Evolutionary conservation across 495 filamentous ascomycete genomes (phyloP).

Genomic region (Annulohypoxylon maeteangense): DNA sequence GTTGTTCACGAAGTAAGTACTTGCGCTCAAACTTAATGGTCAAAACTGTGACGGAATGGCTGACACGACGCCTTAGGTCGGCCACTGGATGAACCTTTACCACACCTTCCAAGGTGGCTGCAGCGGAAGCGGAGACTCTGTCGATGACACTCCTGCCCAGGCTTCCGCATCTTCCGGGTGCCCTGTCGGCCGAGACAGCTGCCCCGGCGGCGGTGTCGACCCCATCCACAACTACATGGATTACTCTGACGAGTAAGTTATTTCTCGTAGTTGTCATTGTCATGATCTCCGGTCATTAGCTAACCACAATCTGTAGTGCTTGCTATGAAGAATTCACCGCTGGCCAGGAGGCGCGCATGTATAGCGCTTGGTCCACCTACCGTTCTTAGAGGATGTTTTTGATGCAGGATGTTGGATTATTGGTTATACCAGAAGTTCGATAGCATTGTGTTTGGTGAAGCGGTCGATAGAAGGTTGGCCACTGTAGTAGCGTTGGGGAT

Average conservation of each 20-base stretch:
- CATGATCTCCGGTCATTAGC: not conserved
- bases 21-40: not conserved
- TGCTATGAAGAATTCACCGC: conserved; percentile 61
- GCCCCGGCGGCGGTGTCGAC: conserved; percentile 61
- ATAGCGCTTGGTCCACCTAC: conserved; percentile 55
- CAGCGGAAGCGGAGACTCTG: conserved; percentile 62
- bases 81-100: conserved; percentile 73
- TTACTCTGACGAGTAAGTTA: conserved; percentile 65
- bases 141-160: conserved; percentile 70
- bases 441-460: not conserved
- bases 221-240: conserved; percentile 76
- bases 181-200: conserved; percentile 64
- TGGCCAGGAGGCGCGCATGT: conserved; percentile 58
- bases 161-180: conserved; percentile 65
- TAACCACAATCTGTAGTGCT: conserved; percentile 36
- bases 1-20: conserved; percentile 64
- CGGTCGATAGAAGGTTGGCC: not conserved
- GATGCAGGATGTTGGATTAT: not conserved
- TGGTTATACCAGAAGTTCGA: not conserved
- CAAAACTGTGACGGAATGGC: not conserved
- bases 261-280: not conserved
- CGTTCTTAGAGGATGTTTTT: conserved; percentile 46
- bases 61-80: conserved; percentile 49
- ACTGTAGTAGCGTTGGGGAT: not conserved
- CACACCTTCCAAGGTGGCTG: conserved; percentile 76